Percentiles rank a stretch among this genome's conserved stretches.
Conservation (phyloP, 2,329 filamentous ascomycete genomes). For the Penicillium sp. region DNA sequence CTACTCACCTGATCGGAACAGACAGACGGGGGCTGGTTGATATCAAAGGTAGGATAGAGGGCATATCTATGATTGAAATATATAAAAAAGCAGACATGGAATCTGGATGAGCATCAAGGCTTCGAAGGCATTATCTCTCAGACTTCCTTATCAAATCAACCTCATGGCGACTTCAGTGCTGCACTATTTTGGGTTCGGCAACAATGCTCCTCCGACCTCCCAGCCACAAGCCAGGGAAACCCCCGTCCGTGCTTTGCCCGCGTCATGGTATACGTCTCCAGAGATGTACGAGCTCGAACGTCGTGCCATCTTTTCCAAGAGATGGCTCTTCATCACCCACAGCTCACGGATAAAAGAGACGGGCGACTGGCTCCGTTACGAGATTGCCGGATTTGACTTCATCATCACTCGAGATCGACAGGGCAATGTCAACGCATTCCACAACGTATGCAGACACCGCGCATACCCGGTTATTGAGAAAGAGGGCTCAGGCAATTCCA, state of each 20-base stretch:
- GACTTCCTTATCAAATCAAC: not conserved
- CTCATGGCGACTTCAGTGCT: conserved; percentile 20
- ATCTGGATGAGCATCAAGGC: not conserved
- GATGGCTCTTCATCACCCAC: conserved; percentile 25
- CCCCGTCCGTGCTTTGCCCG: conserved; percentile 19
- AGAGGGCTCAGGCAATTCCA: conserved; percentile 20
- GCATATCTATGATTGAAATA: not conserved
- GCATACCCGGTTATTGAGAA: conserved; percentile 25
- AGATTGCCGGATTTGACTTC: conserved; percentile 23
- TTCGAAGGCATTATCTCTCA: not conserved
- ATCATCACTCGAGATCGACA: conserved; percentile 23
- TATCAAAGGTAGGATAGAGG: not conserved
- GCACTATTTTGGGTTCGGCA: conserved; percentile 23
- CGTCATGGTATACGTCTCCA: conserved; percentile 24
- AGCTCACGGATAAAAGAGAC: conserved; percentile 21
- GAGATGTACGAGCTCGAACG: conserved; percentile 27
- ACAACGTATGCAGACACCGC: conserved; percentile 24
- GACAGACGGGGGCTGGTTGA: not conserved
- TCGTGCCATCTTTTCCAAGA: conserved; percentile 22
- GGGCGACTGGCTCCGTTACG: conserved; percentile 24
- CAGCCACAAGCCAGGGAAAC: conserved; percentile 13
- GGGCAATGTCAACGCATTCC: conserved; percentile 21
- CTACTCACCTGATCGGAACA: conserved; percentile 8
- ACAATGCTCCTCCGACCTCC: conserved; percentile 5
- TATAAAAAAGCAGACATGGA: not conserved